Conservation (phyloP, 192 early-diverging fungal species). For the Rhizophlyctis rosea region DNA sequence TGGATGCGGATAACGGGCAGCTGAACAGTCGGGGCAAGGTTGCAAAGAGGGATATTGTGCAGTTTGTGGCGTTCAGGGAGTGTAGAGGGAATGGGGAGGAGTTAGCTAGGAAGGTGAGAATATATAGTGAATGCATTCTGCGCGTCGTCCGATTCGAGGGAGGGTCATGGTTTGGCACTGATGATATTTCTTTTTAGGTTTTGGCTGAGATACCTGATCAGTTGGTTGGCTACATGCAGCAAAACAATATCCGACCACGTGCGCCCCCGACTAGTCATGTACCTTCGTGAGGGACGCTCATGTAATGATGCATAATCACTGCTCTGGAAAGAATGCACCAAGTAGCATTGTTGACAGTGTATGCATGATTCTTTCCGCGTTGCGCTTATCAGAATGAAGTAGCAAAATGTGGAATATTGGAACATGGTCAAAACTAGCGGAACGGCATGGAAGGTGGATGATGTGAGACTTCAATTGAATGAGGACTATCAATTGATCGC, state of each 20-base stretch:
- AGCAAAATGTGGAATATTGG: no score
- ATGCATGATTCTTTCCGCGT: no score
- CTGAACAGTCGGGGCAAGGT: conserved; percentile 3
- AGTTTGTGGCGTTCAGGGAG: conserved; percentile 53
- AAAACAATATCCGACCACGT: conserved; percentile 32
- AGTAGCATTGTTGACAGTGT: no score
- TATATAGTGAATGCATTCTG: background rate
- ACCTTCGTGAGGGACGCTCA: no score
- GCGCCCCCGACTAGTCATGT: background rate
- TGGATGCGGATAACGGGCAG: conserved; percentile 48
- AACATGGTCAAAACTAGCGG: no score
- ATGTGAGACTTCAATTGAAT: no score
- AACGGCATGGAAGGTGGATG: no score
- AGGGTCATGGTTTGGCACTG: background rate
- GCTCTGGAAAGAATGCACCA: no score
- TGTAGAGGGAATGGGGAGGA: conserved; percentile 24
- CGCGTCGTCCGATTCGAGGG: background rate
- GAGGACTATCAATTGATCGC: no score
- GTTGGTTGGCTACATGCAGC: conserved; percentile 47
- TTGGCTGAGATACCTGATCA: conserved; percentile 57
- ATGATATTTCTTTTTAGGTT: conserved; percentile 12
- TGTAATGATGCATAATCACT: no score
- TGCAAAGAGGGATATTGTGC: conserved; percentile 52
- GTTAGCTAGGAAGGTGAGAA: conserved; percentile 31
- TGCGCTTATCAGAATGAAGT: no score